These are phyloP conservation scores for Neolentinus lepideus DNA, from an alignment of 1,284 basidiomycete genomes.

Conservation along the genomic window DNA sequence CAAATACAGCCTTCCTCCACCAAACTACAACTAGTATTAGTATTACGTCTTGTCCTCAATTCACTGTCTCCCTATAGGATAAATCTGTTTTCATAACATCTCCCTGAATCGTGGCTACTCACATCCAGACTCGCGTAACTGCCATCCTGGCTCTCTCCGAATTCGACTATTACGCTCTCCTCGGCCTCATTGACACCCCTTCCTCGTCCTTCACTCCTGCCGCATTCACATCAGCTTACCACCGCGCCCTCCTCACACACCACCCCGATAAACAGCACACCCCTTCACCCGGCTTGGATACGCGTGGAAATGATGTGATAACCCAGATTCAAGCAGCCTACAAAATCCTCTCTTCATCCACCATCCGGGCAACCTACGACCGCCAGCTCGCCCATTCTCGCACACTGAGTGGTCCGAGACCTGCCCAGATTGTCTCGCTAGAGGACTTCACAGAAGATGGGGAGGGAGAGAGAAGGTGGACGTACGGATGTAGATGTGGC, in stretches of 20 bases:
- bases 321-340: conserved; percentile 50
- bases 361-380: conserved; percentile 46
- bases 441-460: conserved; percentile 54
- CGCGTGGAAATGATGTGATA: not conserved
- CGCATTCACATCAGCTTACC: conserved; percentile 68
- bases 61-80: no score
- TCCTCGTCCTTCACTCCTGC: not conserved
- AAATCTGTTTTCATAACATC: no score
- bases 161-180: not conserved
- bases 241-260: conserved; percentile 47
- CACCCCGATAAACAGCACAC: conserved; percentile 63
- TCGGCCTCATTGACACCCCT: not conserved
- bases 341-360: conserved; percentile 38
- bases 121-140: not conserved
- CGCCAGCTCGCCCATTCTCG: conserved; percentile 4
- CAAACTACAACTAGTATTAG: no score
- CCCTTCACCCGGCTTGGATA: not conserved
- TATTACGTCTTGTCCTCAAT: no score
- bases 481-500: conserved; percentile 63
- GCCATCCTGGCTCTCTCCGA: not conserved
- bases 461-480: conserved; percentile 31
- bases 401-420: conserved; percentile 36
- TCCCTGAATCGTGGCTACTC: no score
- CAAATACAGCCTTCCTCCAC: no score
- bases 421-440: conserved; percentile 70